Evolutionary conservation across 1,139 yeast genomes (phyloP).

Genomic region (Arxiozyma heterogenica): DNA sequence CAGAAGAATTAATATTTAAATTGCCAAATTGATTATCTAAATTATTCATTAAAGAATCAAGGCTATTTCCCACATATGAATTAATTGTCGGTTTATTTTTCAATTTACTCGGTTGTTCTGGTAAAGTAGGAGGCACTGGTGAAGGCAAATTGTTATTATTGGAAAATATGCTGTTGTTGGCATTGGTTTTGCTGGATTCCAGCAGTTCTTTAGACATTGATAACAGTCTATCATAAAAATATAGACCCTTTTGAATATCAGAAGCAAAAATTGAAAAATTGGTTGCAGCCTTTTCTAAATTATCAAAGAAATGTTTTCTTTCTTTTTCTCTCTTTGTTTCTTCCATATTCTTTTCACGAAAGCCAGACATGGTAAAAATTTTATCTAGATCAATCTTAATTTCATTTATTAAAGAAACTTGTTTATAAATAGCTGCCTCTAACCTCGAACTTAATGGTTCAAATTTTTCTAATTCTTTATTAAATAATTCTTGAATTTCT

Average conservation of each 20-base stretch:
- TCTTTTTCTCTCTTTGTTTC: slow-evolving; percentile 34
- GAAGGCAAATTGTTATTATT: not conserved
- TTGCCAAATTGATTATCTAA: not conserved
- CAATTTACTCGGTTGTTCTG: slow-evolving; percentile 4
- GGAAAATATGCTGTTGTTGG: slow-evolving; percentile 7
- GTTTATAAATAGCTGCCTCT: slow-evolving; percentile 58
- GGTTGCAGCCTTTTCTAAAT: slow-evolving; percentile 41
- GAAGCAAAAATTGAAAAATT: slow-evolving; percentile 44
- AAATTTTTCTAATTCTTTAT: slow-evolving; percentile 70
- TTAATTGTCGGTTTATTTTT: not conserved
- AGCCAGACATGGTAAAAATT: slow-evolving; percentile 39
- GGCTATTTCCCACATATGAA: not conserved
- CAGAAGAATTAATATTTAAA: not conserved
- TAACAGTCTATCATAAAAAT: slow-evolving; percentile 52
- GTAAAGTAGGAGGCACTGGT: slow-evolving; percentile 4
- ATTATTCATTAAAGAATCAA: not conserved
- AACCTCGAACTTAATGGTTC: slow-evolving; percentile 59
- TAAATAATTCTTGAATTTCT: slow-evolving; percentile 56
- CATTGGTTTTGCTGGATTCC: slow-evolving; percentile 32
- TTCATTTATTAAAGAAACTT: slow-evolving; percentile 46
- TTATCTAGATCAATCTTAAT: slow-evolving; percentile 51
- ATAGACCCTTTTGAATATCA: slow-evolving; percentile 54
- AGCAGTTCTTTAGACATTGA: slow-evolving; percentile 34
- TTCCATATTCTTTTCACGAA: slow-evolving; percentile 32
- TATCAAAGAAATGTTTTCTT: slow-evolving; percentile 35